Base-by-base conservation (phyloP, 106 monocot genomes). In the Dendrobium chrysotoxum region DNA sequence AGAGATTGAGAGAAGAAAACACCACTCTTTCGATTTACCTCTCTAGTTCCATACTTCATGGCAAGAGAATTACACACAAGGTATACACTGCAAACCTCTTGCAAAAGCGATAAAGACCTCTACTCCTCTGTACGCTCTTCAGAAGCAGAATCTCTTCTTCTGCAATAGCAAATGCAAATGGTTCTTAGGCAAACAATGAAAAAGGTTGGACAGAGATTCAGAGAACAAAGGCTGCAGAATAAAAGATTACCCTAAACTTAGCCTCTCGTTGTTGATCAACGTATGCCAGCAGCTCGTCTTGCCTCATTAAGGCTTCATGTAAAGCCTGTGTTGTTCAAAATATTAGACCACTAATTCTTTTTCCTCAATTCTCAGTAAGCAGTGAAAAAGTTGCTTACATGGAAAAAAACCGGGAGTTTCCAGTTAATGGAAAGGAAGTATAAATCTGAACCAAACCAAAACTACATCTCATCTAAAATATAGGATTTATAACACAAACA, bases 261-360 rank as follows among this genome's bases (percentile, higher is more conserved):
- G 82, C 82, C 38, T 82, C 72, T 68, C 83, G 66, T 26, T 80
- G 79, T 18, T 75, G 81, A 31, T 88, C 88, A 1, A 88, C 84
- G 44, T 61, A 88, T 40, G 82, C 88, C 3, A 88, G 85, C 53
- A 88, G 77, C 31, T 88, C 88, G 26, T 88, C 88, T 77, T 88
- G 88, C 58, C 71, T 84, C 82, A 88, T 79, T n/a, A 88, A 40
- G 50, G 88, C 82, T 82, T 88, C 88, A 82, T 85, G 75, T 25
- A 88, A 79, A 7, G 88, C 88, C 88, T 87, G 75, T 21, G 12
- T 53, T 8, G 15, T 10, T 35, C 70, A 70, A 70, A 30, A 70
- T 23, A 35, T 30, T 0, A 30, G n/a, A 70, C 70, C 30, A 1
- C 1, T 23, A 64, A 64, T 64, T 64, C 64, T 64, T 64, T 64